Percentiles rank a stretch among this genome's conserved stretches.
phyloP scores from a whole-genome alignment of 306 rosid species.

The Hippophae tibetana region DNA sequence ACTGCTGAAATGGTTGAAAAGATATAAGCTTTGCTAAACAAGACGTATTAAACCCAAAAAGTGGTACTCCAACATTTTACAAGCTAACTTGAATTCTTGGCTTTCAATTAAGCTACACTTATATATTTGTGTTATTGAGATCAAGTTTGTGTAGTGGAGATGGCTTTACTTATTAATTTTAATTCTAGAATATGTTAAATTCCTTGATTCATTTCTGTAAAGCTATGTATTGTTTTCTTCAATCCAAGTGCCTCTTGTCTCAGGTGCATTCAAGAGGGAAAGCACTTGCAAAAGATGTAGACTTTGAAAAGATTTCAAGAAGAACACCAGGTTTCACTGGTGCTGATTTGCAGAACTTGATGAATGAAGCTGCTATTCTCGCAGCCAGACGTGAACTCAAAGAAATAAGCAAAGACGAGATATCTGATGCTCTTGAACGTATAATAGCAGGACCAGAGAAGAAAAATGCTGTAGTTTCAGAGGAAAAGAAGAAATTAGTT shows the following conservation, averaged over 20 bases:
- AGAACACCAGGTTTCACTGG: slow-evolving; percentile 97
- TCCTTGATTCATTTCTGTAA: neutral
- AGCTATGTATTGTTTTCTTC: neutral
- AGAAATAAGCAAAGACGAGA: slow-evolving; percentile 97
- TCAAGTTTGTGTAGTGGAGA: neutral
- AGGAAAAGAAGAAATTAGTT: slow-evolving; percentile 90
- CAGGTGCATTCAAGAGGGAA: slow-evolving; percentile 88
- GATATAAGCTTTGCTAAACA: too few relatives aligned
- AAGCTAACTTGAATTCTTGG: neutral
- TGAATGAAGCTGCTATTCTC: slow-evolving; percentile 99
- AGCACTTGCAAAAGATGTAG: slow-evolving; percentile 90
- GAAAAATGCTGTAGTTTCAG: slow-evolving; percentile 96
- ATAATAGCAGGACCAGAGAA: slow-evolving; percentile 98
- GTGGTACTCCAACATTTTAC: too few relatives aligned
- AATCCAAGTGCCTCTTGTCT: neutral
- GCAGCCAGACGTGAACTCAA: slow-evolving; percentile 98
- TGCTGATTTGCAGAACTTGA: slow-evolving; percentile 73
- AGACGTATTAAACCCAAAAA: too few relatives aligned
- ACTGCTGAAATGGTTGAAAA: too few relatives aligned
- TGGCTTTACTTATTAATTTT: neutral
- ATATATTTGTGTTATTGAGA: neutral
- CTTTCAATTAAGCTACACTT: neutral
- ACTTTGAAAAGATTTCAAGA: slow-evolving; percentile 88
- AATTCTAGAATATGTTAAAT: neutral
- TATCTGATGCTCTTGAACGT: slow-evolving; percentile 91